Conservation (phyloP, 2,329 filamentous ascomycete genomes). For the Scedosporium apiospermum region DNA sequence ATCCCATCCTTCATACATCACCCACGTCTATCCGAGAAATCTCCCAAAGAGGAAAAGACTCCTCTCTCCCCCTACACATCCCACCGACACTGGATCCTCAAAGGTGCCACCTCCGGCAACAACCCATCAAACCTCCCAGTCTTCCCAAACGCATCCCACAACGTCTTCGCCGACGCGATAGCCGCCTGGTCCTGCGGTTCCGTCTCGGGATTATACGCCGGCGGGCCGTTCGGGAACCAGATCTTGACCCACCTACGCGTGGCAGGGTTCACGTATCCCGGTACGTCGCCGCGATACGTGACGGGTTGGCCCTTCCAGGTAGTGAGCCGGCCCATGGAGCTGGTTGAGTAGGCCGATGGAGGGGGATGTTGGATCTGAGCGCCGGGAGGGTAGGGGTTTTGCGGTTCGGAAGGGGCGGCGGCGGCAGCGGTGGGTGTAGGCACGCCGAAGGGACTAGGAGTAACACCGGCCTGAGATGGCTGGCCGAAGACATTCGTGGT, state of each 20-base stretch:
- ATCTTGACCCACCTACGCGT: conserved; percentile 54
- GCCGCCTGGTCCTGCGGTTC: conserved; percentile 49
- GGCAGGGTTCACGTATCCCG: conserved; percentile 35
- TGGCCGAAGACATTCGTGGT: conserved; percentile 17
- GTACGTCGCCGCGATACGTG: conserved; percentile 40
- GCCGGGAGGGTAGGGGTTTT: conserved; percentile 32
- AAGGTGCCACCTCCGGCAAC: conserved; percentile 71
- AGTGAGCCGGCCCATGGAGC: conserved; percentile 33
- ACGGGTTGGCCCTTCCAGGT: conserved; percentile 58
- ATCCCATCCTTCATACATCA: background rate
- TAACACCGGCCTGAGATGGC: background rate
- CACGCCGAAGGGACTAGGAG: background rate
- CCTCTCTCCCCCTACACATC: conserved; percentile 25
- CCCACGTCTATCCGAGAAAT: background rate
- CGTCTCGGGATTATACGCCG: conserved; percentile 52
- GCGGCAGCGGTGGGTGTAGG: conserved; percentile 7
- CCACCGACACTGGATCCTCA: conserved; percentile 65
- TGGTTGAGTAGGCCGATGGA: conserved; percentile 32
- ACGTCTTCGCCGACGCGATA: conserved; percentile 46
- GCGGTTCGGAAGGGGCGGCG: conserved; percentile 9
- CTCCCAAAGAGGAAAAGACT: background rate
- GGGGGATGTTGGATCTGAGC: conserved; percentile 35
- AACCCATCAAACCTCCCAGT: conserved; percentile 59
- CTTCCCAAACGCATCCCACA: conserved; percentile 56
- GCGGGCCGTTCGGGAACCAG: conserved; percentile 65